phyloP scores from a whole-genome alignment of 352 stramenopile genomes.

The Globisporangium recalcitrans region DNA sequence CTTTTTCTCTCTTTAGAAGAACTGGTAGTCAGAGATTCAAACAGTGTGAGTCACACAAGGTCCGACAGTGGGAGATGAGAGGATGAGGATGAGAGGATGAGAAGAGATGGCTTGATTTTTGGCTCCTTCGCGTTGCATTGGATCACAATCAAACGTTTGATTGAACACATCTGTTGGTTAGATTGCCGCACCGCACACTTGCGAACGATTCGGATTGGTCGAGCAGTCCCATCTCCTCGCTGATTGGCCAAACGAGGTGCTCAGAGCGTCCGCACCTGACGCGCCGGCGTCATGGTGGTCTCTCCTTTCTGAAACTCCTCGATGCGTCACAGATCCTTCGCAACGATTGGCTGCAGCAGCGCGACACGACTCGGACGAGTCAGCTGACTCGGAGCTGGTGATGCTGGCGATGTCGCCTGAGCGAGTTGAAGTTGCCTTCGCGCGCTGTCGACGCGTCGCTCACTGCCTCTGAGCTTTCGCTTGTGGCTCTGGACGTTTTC shows the following conservation, averaged over 20 bases:
- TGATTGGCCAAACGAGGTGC: slow-evolving; percentile 14
- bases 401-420: no score
- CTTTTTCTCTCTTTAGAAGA: no score
- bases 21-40: not conserved
- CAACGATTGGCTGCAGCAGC: not conserved
- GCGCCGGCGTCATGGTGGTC: slow-evolving; percentile 10
- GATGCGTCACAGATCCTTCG: not conserved
- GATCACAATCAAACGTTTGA: slow-evolving; percentile 20
- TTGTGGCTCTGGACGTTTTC: not conserved
- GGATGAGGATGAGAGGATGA: no score
- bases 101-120: not conserved
- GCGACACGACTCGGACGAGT: slow-evolving; percentile 1
- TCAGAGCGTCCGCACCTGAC: slow-evolving; percentile 11
- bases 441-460: slow-evolving; percentile 3
- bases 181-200: not conserved
- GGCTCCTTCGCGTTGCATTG: no score
- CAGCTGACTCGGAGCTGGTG: not conserved
- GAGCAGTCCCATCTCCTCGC: not conserved
- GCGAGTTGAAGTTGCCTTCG: slow-evolving; percentile 12
- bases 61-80: no score
- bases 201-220: not conserved
- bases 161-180: slow-evolving; percentile 1
- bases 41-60: no score
- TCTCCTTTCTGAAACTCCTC: slow-evolving; percentile 5
- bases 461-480: not conserved